A percentile compares a stretch with the other conserved stretches of the same genome.
Conservation (phyloP, 2,329 filamentous ascomycete species). For the Graphilbum fragrans region DNA sequence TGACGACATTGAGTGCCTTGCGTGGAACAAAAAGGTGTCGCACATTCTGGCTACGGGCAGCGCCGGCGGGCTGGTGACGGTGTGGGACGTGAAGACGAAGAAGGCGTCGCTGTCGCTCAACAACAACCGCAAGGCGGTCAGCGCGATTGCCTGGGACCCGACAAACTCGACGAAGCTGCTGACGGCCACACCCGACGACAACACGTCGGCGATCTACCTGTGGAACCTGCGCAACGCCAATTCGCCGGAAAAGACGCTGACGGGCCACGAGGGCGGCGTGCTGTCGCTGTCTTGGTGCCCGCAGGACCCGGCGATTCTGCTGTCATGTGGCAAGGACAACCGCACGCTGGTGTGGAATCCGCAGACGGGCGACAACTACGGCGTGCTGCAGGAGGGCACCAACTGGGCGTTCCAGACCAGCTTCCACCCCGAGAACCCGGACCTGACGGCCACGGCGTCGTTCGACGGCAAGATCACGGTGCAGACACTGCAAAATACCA, state of each 20-base stretch:
- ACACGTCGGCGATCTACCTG: slow-evolving; percentile 73
- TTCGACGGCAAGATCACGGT: slow-evolving; percentile 95
- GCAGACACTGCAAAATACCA: slow-evolving; percentile 90
- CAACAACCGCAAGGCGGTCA: slow-evolving; percentile 88
- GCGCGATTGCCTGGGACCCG: slow-evolving; percentile 94
- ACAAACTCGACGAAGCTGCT: slow-evolving; percentile 89
- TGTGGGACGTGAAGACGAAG: slow-evolving; percentile 97
- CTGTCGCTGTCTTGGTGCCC: slow-evolving; percentile 91
- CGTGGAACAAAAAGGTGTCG: slow-evolving; percentile 97
- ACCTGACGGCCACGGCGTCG: slow-evolving; percentile 84
- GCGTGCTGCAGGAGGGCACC: slow-evolving; percentile 94
- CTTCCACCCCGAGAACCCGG: slow-evolving; percentile 89
- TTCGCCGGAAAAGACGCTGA: slow-evolving; percentile 76
- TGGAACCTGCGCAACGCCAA: slow-evolving; percentile 97
- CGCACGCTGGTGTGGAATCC: slow-evolving; percentile 94
- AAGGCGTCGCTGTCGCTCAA: slow-evolving; percentile 94
- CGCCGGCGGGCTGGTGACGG: slow-evolving; percentile 86
- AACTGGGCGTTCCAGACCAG: slow-evolving; percentile 97
- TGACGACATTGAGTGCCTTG: slow-evolving; percentile 90
- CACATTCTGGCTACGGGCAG: slow-evolving; percentile 94
- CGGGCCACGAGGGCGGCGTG: slow-evolving; percentile 89
- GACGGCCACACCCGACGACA: slow-evolving; percentile 84
- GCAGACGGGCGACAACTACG: slow-evolving; percentile 73
- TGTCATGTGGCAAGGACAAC: slow-evolving; percentile 96
- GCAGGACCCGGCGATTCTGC: slow-evolving; percentile 76